Percentiles rank a stretch among this genome's conserved stretches.
Evolutionary conservation across 1,139 yeast genomes (phyloP).

Genomic region (Protomyces gravidus): DNA sequence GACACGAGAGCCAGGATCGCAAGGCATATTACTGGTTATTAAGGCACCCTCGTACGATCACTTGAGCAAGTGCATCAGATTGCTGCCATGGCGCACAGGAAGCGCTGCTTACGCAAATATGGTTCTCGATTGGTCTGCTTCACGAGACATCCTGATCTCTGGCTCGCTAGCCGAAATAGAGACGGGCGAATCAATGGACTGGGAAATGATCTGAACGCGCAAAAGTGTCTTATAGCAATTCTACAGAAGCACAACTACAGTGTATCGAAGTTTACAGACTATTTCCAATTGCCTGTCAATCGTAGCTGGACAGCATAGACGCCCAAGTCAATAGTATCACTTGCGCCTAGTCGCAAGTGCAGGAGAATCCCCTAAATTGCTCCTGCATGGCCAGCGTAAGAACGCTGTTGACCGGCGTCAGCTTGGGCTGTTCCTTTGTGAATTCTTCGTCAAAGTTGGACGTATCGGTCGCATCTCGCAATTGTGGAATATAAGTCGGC

Average conservation of each 20-base stretch:
- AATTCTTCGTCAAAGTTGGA: constrained; percentile 92
- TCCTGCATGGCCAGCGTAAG: constrained; percentile 88
- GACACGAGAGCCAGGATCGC: background rate
- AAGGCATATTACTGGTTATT: background rate
- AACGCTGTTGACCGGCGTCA: constrained; percentile 80
- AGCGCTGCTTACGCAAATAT: background rate
- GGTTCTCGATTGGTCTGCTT: background rate
- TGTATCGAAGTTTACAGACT: too few species aligned
- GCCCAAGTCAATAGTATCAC: too few species aligned
- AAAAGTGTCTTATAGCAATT: too few species aligned
- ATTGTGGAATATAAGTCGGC: constrained; percentile 67
- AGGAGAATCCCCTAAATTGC: constrained; percentile 81
- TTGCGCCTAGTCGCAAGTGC: constrained; percentile 14
- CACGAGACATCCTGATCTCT: background rate
- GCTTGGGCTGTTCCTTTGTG: constrained; percentile 88
- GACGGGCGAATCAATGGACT: too few species aligned
- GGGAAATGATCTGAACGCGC: too few species aligned
- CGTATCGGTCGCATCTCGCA: constrained; percentile 82
- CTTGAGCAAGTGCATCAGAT: constrained; percentile 5
- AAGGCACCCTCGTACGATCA: background rate
- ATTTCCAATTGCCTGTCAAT: too few species aligned
- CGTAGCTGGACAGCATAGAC: too few species aligned
- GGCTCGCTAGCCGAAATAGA: background rate
- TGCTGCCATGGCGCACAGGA: constrained; percentile 12
- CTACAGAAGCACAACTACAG: too few species aligned